phyloP scores from a whole-genome alignment of 2,329 filamentous ascomycete genomes.

The Ophiostoma sp. region DNA sequence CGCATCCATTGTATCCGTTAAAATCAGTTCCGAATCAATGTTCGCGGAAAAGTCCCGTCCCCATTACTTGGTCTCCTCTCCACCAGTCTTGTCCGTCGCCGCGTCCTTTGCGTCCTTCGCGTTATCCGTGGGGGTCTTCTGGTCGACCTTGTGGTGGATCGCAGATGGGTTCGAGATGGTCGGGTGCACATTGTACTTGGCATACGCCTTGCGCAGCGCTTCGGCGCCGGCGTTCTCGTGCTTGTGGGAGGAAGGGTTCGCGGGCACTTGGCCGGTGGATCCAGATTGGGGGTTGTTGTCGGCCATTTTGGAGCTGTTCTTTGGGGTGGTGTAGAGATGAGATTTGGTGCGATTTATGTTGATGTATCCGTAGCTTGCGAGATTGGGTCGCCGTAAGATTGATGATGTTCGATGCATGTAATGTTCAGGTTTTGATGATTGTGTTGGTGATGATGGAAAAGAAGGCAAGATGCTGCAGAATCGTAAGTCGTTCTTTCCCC shows the following conservation, averaged over 20 bases:
- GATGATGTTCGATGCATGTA: not conserved
- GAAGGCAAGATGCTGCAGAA: not conserved
- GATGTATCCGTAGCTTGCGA: not conserved
- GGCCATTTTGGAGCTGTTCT: not conserved
- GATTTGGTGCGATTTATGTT: no score
- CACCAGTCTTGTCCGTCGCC: not conserved
- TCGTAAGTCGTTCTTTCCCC: not conserved
- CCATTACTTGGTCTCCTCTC: not conserved
- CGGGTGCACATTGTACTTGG: conserved; percentile 25
- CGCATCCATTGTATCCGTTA: not conserved
- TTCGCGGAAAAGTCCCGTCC: not conserved
- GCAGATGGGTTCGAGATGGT: conserved; percentile 6
- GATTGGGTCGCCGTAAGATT: not conserved
- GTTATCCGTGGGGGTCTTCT: not conserved
- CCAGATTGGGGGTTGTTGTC: not conserved
- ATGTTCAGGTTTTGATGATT: not conserved
- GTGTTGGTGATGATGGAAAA: not conserved
- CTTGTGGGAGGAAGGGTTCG: not conserved
- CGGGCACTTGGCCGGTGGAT: not conserved
- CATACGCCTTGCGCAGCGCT: conserved; percentile 22
- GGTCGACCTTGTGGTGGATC: not conserved
- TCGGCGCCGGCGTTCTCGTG: conserved; percentile 12
- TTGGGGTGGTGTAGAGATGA: not conserved
- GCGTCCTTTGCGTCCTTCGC: not conserved
- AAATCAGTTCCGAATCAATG: not conserved